Evolutionary conservation across 2,329 filamentous ascomycete species (phyloP), one percentile per base, ranked within the genome.

Genomic region (Sarocladiaceae sp.): DNA sequence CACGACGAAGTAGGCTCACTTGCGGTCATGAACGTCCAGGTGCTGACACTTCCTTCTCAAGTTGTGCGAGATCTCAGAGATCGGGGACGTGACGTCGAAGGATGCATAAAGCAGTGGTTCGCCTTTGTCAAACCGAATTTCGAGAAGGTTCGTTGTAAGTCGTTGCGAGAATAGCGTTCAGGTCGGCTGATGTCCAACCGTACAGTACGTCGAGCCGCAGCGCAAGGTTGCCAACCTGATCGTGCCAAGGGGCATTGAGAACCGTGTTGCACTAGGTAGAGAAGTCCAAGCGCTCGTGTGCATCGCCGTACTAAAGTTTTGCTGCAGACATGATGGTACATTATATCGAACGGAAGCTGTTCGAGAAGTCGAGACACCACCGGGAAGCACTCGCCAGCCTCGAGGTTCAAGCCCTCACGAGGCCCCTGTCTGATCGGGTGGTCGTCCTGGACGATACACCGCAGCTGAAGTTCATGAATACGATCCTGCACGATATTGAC

Each of bases 81-180:
- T 56, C 82, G 93, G 56, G 91, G 87, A 3, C 79, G 93, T 58
- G 91, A 95, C 57, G 85, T 97, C 46, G 86, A 96, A 59, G 93
- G 93, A 32, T 91, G 90, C 57, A 90, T 98, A 62, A 97, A 97
- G 65, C 93, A 98, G 63, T 98, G 93, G 93, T 96, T 97, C 61
- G 71, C 70, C 10, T 98, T 86, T 60, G 93, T 98, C 33, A 98
- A 98, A 65, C 93, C 93, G 3, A 97, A 97, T 58, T 97, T 94
- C 56, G 85, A 91, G 62, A 88, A 85, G 65, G 76, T 74, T 58
- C 45, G 56, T 33, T 9, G 4, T 18, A 35, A 35, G 18, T 11
- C 33, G 11, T 19, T 6, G 33, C 33, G 4, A 11, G n/a, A 44
- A 15, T n/a, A n/a, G n/a, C n/a, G n/a, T n/a, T n/a, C n/a, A n/a